These are phyloP conservation scores for Cyberlindnera amylophila DNA, from an alignment of 805 yeast genomes.

Conservation along the genomic window DNA sequence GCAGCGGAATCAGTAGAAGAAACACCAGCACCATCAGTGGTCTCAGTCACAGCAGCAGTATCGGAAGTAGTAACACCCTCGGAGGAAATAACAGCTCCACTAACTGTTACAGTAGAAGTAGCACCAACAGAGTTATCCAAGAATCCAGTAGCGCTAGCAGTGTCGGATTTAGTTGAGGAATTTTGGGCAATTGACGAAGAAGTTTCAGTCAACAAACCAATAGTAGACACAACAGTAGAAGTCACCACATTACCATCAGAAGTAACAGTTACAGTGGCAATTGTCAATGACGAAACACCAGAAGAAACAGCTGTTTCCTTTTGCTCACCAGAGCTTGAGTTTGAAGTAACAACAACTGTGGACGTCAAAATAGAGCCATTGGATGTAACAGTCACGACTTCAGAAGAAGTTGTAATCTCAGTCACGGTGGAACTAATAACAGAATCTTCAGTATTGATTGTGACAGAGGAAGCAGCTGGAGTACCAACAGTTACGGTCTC, in stretches of 20 bases:
- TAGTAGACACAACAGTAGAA: not conserved
- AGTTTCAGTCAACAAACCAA: too few species aligned
- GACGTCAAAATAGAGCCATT: not conserved
- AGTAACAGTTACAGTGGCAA: too few species aligned
- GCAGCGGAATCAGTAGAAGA: not conserved
- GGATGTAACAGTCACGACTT: not conserved
- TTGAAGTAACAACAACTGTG: too few species aligned
- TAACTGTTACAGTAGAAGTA: too few species aligned
- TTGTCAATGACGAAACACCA: too few species aligned
- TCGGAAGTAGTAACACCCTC: not conserved
- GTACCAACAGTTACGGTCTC: conserved; percentile 1
- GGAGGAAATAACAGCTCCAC: too few species aligned
- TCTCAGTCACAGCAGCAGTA: not conserved
- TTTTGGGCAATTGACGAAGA: too few species aligned
- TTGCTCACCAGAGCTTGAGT: too few species aligned
- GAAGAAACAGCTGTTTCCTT: too few species aligned
- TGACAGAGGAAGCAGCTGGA: not conserved
- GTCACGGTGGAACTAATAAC: not conserved
- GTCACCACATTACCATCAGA: not conserved
- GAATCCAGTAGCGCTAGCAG: too few species aligned
- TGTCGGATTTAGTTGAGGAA: too few species aligned
- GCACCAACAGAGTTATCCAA: too few species aligned
- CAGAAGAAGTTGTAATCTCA: not conserved
- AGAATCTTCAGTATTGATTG: not conserved
- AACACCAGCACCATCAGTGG: conserved; percentile 1